Base-by-base conservation (phyloP, 1,284 basidiomycete genomes). In the Rhodotorula mucilaginosa region DNA sequence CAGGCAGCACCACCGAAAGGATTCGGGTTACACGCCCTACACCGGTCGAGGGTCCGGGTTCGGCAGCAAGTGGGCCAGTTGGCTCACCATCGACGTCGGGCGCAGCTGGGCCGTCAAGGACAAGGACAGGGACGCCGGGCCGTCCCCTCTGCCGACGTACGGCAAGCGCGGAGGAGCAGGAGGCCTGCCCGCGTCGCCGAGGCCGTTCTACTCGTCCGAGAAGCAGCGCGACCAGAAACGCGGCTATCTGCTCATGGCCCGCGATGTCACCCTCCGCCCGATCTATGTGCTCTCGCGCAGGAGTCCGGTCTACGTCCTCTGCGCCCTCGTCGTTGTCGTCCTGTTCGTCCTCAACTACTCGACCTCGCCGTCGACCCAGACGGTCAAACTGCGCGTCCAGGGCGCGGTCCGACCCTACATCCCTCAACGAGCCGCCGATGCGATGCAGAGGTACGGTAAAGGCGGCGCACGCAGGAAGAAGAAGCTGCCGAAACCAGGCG, bases 381-480 rank as follows among this genome's bases (percentile, higher is more conserved):
- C 48, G 12, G 75, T 76, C 59, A 76, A 74, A 62, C 57, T 61
- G 5, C 62, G 69, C 19, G 67, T 76, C 26, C 73, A 74, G 31
- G 75, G 75, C 39, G 75, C 75, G 0, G 75, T 75, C 10, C 70
- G 75, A 19, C 74, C 74, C 8, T 76, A 74, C 60, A 73, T 76
- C 47, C 73, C 75, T 10, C 73, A 76, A n/a, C 58, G 75, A 12
- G 75, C 75, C 6, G 71, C 71, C 10, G 65, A 73, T 26, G 75
- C 71, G 5, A 68, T 76, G 52, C 72, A 65, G 16, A 72, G 75
- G 71, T 64, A 67, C 18, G 62, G 54, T 23, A 44, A 26, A 21
- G 23, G 52, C n/a, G 31, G 18, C 49, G 13, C 12, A 2, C 39
- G 52, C 51, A 10, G 57, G 51, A 23, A 56, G 54, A 56, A 56